Evolutionary conservation across 768 basidiomycete genomes (phyloP).

Genomic region (Pleurotus tuber-regium): DNA sequence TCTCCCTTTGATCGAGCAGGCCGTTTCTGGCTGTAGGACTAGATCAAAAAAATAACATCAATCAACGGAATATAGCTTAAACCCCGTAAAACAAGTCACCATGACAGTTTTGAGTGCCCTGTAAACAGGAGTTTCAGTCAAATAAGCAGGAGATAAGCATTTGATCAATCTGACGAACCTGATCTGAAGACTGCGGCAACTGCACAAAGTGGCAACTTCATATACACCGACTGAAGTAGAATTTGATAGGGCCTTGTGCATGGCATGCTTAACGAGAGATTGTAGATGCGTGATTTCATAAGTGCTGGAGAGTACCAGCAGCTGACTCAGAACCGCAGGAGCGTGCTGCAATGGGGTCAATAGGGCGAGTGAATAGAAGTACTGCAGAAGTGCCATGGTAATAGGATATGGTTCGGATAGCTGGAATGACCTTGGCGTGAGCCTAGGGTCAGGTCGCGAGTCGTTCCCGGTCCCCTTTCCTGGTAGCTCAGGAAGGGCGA

Average conservation of each 20-base stretch:
- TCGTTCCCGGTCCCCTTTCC: slow-evolving; percentile 47
- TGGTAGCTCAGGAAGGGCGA: slow-evolving; percentile 60
- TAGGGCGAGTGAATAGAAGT: slow-evolving; percentile 86
- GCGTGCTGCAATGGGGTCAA: slow-evolving; percentile 90
- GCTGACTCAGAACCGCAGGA: slow-evolving; percentile 83
- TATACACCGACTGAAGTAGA: slow-evolving; percentile 89
- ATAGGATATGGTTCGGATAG: slow-evolving; percentile 91
- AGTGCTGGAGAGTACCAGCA: slow-evolving; percentile 79
- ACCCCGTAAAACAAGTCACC: slow-evolving; percentile 39
- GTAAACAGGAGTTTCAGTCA: slow-evolving; percentile 12
- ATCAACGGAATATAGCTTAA: background rate
- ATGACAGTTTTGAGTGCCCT: slow-evolving; percentile 83
- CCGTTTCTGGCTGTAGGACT: slow-evolving; percentile 81
- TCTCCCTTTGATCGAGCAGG: slow-evolving; percentile 56
- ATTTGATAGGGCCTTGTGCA: slow-evolving; percentile 86
- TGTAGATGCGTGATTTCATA: slow-evolving; percentile 79
- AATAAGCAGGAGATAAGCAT: slow-evolving; percentile 13
- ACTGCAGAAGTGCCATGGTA: slow-evolving; percentile 86
- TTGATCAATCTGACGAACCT: slow-evolving; percentile 49
- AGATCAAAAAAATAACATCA: slow-evolving; percentile 15
- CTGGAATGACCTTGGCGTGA: slow-evolving; percentile 75
- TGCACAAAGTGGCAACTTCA: slow-evolving; percentile 91
- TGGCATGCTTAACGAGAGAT: slow-evolving; percentile 84
- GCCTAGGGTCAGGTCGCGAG: slow-evolving; percentile 68
- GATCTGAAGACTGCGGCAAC: slow-evolving; percentile 86